phyloP scores from a whole-genome alignment of 2,329 filamentous ascomycete species.

The Neonectria sp. region DNA sequence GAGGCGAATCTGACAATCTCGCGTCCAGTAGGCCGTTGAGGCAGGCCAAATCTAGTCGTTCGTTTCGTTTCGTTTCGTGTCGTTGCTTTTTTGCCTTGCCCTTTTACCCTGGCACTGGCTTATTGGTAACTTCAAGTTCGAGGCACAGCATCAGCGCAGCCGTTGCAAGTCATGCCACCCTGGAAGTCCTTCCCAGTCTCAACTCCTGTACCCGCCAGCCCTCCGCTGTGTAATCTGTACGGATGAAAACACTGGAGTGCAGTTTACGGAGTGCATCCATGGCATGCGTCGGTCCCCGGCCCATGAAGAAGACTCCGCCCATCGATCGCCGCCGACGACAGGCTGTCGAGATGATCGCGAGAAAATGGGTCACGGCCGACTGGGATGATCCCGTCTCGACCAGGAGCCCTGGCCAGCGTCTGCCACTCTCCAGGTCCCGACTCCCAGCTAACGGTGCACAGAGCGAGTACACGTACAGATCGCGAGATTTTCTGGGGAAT shows the following conservation, averaged over 20 bases:
- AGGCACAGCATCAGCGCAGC: constrained; percentile 48
- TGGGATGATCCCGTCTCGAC: constrained; percentile 23
- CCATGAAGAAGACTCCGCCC: constrained; percentile 23
- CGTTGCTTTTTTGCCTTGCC: constrained; percentile 8
- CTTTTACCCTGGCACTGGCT: constrained; percentile 1
- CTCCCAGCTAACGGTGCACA: background rate
- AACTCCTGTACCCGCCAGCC: background rate
- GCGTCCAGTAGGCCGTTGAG: constrained; percentile 3
- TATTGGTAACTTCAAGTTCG: constrained; percentile 5
- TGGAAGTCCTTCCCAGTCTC: background rate
- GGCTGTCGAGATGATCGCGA: constrained; percentile 29
- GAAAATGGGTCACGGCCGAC: constrained; percentile 18
- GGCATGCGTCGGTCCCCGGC: constrained; percentile 16
- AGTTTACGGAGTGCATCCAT: background rate
- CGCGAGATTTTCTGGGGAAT: background rate
- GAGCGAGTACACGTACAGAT: constrained; percentile 11
- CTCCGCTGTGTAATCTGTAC: background rate
- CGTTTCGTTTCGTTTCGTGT: background rate
- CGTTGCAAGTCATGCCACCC: constrained; percentile 49
- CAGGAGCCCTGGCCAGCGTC: constrained; percentile 5
- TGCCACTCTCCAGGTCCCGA: constrained; percentile 3
- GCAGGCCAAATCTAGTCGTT: constrained; percentile 23
- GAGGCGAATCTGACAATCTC: constrained; percentile 28
- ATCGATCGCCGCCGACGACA: constrained; percentile 31
- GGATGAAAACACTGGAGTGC: background rate